Evolutionary conservation across 192 early-diverging fungal genomes (phyloP), one percentile per base, ranked within the genome.

Genomic region (Coemansia asiatica): DNA sequence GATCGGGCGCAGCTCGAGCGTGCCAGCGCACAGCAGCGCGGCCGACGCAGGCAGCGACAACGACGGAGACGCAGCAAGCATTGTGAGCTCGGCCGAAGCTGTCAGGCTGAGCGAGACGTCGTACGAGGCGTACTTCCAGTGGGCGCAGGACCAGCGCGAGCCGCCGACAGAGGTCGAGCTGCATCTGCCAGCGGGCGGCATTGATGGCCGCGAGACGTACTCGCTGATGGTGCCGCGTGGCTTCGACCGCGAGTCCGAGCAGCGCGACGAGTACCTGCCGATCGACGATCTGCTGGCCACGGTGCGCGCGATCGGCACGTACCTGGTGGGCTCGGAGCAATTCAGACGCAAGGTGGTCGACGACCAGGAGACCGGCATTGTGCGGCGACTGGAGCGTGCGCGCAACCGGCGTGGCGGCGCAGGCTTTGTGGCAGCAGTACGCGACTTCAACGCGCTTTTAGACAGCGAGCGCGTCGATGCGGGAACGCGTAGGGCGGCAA

Each of bases 191-290:
- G 72, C 47, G 0, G 48, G 38, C 40, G 22, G 9, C 4, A 5
- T 46, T 1, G 70, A 26, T 0, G 56, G 72, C 5, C 57, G 50
- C 67, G 80, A 82, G 60, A 22, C 38, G 21, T 82, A 69, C 57
- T 76, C 74, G 38, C 71, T 82, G 64, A 44, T 70, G 31, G 65
- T 73, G 71, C 74, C 79, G 29, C 71, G 62, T n/a, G 61, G 64
- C 8, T 69, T 59, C 53, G 75, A 76, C 18, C 70, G 74, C 33
- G 79, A 82, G 16, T 35, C 66, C n/a, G 75, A 77, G 51, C 51
- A 61, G 27, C 75, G 60, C 6, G 85, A 91, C 64, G 93, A 94
- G 69, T 95, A 93, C 67, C 82, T 89, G 73, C 96, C 96, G 3
- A 81, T 92, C 8, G 82, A 84, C n/a, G 94, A 98, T 58, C 66